A percentile compares a stretch with the other conserved stretches of the same genome.
These are phyloP conservation scores for Penicillium occitanis DNA, from an alignment of 2,329 filamentous ascomycete species.

Conservation along the genomic window DNA sequence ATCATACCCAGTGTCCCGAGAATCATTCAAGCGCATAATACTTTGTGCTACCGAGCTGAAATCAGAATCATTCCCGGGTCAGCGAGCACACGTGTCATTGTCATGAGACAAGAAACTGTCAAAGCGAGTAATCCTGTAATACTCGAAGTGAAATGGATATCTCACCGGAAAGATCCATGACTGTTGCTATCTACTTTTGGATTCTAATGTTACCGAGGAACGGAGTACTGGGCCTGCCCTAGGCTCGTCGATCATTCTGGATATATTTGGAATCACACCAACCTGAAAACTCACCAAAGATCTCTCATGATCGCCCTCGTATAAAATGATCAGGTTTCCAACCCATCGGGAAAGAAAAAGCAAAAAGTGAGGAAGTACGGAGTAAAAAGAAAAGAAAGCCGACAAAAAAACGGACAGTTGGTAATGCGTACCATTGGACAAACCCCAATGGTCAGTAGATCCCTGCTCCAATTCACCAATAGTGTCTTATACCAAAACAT, in stretches of 20 bases:
- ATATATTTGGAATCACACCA: background rate
- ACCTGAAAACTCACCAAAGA: background rate
- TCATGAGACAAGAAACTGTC: background rate
- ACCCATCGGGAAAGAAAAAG: background rate
- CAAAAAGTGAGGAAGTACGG: background rate
- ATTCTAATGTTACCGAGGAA: background rate
- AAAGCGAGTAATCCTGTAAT: background rate
- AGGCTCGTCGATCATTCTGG: background rate
- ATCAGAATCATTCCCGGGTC: background rate
- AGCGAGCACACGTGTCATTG: conserved; percentile 1
- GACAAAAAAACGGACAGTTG: background rate
- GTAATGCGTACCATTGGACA: conserved; percentile 5
- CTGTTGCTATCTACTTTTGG: background rate
- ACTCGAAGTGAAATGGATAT: background rate
- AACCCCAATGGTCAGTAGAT: background rate
- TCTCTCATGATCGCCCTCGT: background rate
- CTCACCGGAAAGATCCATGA: background rate
- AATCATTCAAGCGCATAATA: background rate
- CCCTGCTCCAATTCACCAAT: background rate
- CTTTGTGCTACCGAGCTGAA: background rate
- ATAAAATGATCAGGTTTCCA: background rate
- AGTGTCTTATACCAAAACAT: background rate
- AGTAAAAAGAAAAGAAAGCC: background rate
- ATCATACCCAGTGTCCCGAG: background rate
- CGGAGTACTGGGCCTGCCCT: background rate